A percentile compares a stretch with the other conserved stretches of the same genome.
Evolutionary conservation across 352 stramenopile genomes (phyloP).

Genomic region (Phytophthora fragariae): DNA sequence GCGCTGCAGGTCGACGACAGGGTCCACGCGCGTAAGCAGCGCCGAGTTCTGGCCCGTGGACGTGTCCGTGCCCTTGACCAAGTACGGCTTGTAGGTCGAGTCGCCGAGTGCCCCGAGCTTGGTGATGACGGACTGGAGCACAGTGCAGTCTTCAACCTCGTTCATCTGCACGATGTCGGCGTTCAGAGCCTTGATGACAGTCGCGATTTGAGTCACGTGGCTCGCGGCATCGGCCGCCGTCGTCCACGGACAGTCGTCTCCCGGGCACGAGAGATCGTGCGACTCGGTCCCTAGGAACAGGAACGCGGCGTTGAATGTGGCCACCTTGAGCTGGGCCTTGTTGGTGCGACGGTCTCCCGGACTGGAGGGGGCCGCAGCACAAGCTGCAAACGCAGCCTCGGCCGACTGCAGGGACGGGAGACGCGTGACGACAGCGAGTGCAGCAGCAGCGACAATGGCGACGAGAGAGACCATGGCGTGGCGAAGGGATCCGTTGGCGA

Average conservation of each 20-base stretch:
- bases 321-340: constrained; percentile 67
- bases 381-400: constrained; percentile 51
- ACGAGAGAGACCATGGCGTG: constrained; percentile 48
- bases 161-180: constrained; percentile 75
- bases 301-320: constrained; percentile 74
- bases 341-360: constrained; percentile 51
- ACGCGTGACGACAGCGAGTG: constrained; percentile 21
- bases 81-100: constrained; percentile 68
- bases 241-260: constrained; percentile 62
- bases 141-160: constrained; percentile 69
- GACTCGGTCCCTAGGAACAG: constrained; percentile 59
- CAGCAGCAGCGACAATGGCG: constrained; percentile 22
- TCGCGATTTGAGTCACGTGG: constrained; percentile 66
- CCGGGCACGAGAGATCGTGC: constrained; percentile 51
- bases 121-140: constrained; percentile 59
- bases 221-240: constrained; percentile 44
- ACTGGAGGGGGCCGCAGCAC: constrained; percentile 48
- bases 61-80: constrained; percentile 66
- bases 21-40: constrained; percentile 72
- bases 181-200: constrained; percentile 54
- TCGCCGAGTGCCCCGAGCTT: constrained; percentile 57
- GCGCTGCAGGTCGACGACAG: constrained; percentile 55
- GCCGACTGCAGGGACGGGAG: constrained; percentile 27
- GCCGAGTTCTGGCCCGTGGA: constrained; percentile 74
- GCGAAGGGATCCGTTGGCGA: constrained; percentile 8